Evolutionary conservation across 1,139 yeast species (phyloP).

Genomic region (Pneumocystis sp.): DNA sequence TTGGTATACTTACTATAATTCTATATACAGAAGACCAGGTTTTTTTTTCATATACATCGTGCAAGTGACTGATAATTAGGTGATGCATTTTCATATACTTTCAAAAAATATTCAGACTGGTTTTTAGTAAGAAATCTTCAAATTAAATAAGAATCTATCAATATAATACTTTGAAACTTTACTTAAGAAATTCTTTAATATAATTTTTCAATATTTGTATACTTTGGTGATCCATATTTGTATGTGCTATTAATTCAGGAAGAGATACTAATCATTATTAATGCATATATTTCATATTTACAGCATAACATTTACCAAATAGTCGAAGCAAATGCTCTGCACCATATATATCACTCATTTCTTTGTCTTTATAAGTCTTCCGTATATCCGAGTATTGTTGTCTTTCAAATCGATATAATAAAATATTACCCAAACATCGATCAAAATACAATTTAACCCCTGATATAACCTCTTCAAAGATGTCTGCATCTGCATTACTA

Average conservation of each 20-base stretch:
- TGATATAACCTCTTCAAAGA: conserved; percentile 47
- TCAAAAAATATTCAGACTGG: conserved; percentile 35
- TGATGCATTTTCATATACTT: conserved; percentile 38
- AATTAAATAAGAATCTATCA: background rate
- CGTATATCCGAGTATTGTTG: conserved; percentile 55
- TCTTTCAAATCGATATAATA: conserved; percentile 73
- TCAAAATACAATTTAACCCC: conserved; percentile 72
- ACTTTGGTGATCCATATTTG: conserved; percentile 69
- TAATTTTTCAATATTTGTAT: conserved; percentile 41
- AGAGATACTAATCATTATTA: conserved; percentile 38
- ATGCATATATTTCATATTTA: background rate
- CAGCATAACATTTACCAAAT: conserved; percentile 1
- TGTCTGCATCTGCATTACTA: conserved; percentile 35
- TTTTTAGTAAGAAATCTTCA: conserved; percentile 27
- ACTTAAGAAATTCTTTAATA: conserved; percentile 38
- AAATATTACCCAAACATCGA: conserved; percentile 50
- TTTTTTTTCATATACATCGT: background rate
- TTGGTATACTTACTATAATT: background rate
- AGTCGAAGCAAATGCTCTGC: conserved; percentile 21
- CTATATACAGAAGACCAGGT: background rate
- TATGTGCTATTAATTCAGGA: conserved; percentile 65
- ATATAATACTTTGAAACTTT: conserved; percentile 14
- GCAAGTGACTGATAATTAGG: conserved; percentile 45
- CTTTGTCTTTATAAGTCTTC: conserved; percentile 26
- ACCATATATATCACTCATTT: conserved; percentile 47